A percentile compares a stretch with the other conserved stretches of the same genome.
phyloP scores from a whole-genome alignment of 225 moss, liverwort and hornwort genomes.

The Neckera pumila region DNA sequence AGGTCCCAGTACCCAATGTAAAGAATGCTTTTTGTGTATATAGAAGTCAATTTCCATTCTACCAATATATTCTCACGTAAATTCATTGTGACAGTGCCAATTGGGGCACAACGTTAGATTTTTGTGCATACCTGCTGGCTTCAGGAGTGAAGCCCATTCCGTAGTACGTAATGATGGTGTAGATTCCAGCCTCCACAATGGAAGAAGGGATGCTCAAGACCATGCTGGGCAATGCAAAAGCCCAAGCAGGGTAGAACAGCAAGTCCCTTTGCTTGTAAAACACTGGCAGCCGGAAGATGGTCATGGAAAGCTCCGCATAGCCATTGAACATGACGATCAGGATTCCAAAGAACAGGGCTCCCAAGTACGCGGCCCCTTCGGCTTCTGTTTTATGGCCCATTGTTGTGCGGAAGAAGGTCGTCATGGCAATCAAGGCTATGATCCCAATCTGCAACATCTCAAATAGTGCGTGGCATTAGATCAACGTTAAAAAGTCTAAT shows the following conservation, averaged over 20 bases:
- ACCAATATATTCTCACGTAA: too few species aligned
- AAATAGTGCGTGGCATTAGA: neutral
- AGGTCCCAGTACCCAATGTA: neutral
- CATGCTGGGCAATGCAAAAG: constrained; percentile 51
- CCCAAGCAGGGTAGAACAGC: constrained; percentile 76
- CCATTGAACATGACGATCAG: constrained; percentile 76
- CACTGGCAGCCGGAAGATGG: constrained; percentile 52
- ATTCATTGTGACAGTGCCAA: neutral
- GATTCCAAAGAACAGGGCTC: constrained; percentile 60
- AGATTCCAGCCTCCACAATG: constrained; percentile 48
- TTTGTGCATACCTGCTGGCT: constrained; percentile 41
- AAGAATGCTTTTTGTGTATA: neutral
- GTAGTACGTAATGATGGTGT: constrained; percentile 58
- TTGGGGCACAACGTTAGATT: neutral
- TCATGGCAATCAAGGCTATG: constrained; percentile 51
- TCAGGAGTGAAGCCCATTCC: constrained; percentile 67
- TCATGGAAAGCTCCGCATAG: constrained; percentile 65
- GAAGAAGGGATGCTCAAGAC: constrained; percentile 53
- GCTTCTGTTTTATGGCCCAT: constrained; percentile 37
- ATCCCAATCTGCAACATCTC: constrained; percentile 35
- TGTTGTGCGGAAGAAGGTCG: constrained; percentile 54
- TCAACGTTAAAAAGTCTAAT: too few species aligned
- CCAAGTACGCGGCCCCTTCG: constrained; percentile 46
- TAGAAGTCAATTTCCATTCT: too few species aligned
- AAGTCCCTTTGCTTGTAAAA: constrained; percentile 83